phyloP scores from a whole-genome alignment of 805 yeast species.

The Torulaspora gathmanii region DNA sequence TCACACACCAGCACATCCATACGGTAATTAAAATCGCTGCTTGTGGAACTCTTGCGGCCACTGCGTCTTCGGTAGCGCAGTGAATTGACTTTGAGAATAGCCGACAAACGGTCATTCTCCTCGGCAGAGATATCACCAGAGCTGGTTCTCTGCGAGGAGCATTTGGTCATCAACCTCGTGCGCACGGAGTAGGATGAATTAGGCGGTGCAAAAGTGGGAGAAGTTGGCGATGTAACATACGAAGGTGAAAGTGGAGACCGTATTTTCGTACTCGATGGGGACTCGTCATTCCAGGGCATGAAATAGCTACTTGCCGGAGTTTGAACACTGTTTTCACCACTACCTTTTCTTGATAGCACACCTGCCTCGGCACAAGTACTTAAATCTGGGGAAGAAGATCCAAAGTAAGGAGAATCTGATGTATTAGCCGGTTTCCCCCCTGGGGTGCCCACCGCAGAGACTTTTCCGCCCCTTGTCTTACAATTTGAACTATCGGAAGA shows the following conservation, averaged over 20 bases:
- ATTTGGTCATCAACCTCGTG: conserved; percentile 46
- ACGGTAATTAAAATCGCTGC: conserved; percentile 23
- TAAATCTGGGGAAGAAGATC: conserved; percentile 31
- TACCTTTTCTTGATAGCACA: conserved; percentile 21
- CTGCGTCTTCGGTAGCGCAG: conserved; percentile 30
- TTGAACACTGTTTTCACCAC: conserved; percentile 13
- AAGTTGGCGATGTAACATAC: conserved; percentile 9
- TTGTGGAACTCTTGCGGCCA: conserved; percentile 26
- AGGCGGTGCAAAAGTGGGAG: conserved; percentile 39
- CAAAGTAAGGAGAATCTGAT: conserved; percentile 27
- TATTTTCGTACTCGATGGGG: conserved; percentile 23
- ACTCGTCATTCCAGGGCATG: conserved; percentile 23
- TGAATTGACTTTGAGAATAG: conserved; percentile 29
- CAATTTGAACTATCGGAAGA: conserved; percentile 32
- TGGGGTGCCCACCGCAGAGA: conserved; percentile 22
- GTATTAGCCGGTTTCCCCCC: conserved; percentile 16
- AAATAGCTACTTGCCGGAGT: conserved; percentile 11
- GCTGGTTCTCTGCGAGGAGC: conserved; percentile 20
- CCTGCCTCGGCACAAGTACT: conserved; percentile 20
- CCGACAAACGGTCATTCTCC: conserved; percentile 26
- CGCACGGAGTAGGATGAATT: conserved; percentile 52
- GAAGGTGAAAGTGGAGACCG: conserved; percentile 32
- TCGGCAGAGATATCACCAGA: conserved; percentile 22
- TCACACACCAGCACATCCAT: conserved; percentile 79
- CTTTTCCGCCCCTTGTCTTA: conserved; percentile 18